Percentiles rank a stretch among this genome's conserved stretches.
Conservation (phyloP, 176 grass and related monocot species). For the Guadua angustifolia region DNA sequence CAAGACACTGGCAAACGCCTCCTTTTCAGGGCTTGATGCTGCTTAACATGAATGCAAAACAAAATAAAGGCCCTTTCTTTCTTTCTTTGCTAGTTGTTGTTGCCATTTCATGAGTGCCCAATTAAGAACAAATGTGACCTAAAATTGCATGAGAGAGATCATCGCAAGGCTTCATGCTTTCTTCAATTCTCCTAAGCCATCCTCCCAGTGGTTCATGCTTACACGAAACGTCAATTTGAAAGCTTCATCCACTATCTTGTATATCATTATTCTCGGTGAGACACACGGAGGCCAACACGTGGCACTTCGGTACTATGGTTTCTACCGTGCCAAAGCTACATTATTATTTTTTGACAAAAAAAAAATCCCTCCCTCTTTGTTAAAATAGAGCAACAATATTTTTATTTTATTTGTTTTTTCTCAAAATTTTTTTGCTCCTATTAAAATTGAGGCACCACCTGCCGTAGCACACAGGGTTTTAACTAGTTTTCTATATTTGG, state of each 20-base stretch:
- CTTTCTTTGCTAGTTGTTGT: not conserved
- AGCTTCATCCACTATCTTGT: constrained; percentile 31
- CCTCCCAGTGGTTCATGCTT: constrained; percentile 43
- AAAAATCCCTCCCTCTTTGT: no score
- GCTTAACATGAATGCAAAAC: constrained; percentile 31
- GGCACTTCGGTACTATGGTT: no score
- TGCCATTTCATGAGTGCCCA: constrained; percentile 55
- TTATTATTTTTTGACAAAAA: no score
- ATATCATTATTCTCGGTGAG: no score
- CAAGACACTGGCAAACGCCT: constrained; percentile 41
- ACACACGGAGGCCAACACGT: no score
- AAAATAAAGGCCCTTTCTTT: constrained; percentile 32
- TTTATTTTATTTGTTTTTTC: no score
- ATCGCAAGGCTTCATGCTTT: constrained; percentile 18
- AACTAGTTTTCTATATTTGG: no score
- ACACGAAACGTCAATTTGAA: not conserved
- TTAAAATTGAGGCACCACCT: no score
- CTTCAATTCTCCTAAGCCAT: constrained; percentile 21
- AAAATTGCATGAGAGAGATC: constrained; percentile 13
- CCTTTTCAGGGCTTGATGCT: constrained; percentile 41
- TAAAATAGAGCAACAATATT: no score
- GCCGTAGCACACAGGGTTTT: no score
- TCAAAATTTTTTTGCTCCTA: no score
- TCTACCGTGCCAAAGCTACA: no score
- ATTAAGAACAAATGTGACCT: constrained; percentile 39